Evolutionary conservation across 179 eudicot species (phyloP).

Genomic region (Vitellaria paradoxa): DNA sequence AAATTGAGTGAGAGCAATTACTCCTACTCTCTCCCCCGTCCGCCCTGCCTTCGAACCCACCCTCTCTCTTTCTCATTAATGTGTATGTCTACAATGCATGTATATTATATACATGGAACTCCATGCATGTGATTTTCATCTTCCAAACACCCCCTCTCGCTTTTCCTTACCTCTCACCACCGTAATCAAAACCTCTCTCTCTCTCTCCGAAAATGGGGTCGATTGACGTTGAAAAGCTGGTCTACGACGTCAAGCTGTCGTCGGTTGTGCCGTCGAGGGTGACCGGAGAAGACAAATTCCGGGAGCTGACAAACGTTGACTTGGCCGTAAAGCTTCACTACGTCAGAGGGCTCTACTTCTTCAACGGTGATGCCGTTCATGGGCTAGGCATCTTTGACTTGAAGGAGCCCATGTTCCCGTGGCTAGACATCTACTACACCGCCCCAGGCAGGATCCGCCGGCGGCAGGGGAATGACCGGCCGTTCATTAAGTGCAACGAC

Average conservation of each 20-base stretch:
- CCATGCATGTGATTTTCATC: no score
- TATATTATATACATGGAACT: no score
- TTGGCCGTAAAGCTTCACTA: conserved; percentile 78
- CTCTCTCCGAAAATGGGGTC: conserved; percentile 16
- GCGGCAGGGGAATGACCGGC: conserved; percentile 28
- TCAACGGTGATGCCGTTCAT: conserved; percentile 25
- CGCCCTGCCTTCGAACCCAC: no score
- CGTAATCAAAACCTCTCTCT: neutral
- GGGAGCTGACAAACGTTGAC: conserved; percentile 48
- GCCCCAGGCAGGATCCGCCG: conserved; percentile 61
- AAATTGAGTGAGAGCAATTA: no score
- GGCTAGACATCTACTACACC: conserved; percentile 35
- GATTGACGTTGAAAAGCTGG: neutral
- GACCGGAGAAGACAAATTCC: conserved; percentile 36
- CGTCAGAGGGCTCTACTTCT: conserved; percentile 56
- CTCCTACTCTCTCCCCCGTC: no score
- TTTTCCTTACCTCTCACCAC: neutral
- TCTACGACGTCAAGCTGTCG: conserved; percentile 37
- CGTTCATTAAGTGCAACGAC: conserved; percentile 54
- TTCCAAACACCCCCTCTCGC: no score
- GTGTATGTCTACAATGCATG: no score
- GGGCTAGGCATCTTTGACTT: conserved; percentile 32
- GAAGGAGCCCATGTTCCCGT: conserved; percentile 43
- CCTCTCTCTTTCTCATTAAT: no score
- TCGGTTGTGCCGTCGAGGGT: conserved; percentile 58